Evolutionary conservation across 2,329 filamentous ascomycete species (phyloP).

Genomic region (Fusarium palustre): DNA sequence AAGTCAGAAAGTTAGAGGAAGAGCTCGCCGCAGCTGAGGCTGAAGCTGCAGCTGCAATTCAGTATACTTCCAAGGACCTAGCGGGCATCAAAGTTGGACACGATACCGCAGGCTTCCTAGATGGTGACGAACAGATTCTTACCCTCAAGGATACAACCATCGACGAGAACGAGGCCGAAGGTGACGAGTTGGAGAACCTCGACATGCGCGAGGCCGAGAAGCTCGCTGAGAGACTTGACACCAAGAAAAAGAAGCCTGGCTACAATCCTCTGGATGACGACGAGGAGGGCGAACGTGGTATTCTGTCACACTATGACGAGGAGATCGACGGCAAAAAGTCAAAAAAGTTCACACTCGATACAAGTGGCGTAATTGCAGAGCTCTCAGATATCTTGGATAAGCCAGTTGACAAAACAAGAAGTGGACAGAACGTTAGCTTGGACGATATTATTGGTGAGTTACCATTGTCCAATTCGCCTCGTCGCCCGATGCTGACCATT

Average conservation of each 20-base stretch:
- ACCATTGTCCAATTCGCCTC: too few species aligned
- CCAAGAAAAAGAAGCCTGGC: conserved; percentile 89
- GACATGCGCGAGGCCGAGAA: conserved; percentile 78
- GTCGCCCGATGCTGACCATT: conserved; percentile 19
- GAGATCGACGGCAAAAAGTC: conserved; percentile 91
- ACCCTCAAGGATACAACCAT: conserved; percentile 95
- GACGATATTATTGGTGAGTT: conserved; percentile 76
- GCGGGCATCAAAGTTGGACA: conserved; percentile 93
- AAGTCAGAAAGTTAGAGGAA: conserved; percentile 76
- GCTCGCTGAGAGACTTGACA: conserved; percentile 78
- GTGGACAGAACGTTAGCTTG: conserved; percentile 78
- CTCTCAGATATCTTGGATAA: conserved; percentile 67
- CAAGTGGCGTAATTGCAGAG: conserved; percentile 76
- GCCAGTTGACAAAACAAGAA: conserved; percentile 67
- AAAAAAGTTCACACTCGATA: conserved; percentile 89
- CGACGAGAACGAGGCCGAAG: conserved; percentile 83
- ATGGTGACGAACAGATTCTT: conserved; percentile 86
- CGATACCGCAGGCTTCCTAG: conserved; percentile 83
- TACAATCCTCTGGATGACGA: conserved; percentile 87
- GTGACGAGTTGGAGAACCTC: conserved; percentile 88
- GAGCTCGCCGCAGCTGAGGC: conserved; percentile 83
- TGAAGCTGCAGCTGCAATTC: conserved; percentile 67
- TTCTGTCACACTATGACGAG: conserved; percentile 94
- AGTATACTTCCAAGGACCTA: conserved; percentile 88
- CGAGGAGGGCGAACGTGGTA: conserved; percentile 70